Conservation (phyloP, 345 rosid genomes). For the Linum trigynum region DNA sequence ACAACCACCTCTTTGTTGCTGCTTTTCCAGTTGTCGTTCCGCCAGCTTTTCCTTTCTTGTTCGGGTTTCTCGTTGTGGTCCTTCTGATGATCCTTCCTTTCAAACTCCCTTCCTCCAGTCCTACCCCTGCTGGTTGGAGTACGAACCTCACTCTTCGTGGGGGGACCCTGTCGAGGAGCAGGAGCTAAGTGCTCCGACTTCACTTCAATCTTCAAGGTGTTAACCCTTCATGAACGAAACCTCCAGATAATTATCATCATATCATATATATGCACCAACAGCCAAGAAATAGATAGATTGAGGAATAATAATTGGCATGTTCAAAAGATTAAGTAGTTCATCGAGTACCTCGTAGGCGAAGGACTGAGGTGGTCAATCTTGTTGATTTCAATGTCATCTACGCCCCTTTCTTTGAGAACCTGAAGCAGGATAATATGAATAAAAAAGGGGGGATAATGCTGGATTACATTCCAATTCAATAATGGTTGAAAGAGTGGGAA, state of each 20-base stretch:
- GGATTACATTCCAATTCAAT: neutral
- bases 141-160: constrained; percentile 1
- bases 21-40: constrained; percentile 14
- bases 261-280: no score
- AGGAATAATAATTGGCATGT: neutral
- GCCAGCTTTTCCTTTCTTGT: constrained; percentile 10
- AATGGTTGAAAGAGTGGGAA: neutral
- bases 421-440: constrained; percentile 1
- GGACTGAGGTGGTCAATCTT: constrained; percentile 3
- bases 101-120: constrained; percentile 11
- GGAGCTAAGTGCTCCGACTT: constrained; percentile 5
- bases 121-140: constrained; percentile 4
- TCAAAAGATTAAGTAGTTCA: neutral
- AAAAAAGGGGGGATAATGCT: neutral
- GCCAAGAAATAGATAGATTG: neutral
- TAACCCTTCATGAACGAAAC: constrained; percentile 14
- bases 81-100: constrained; percentile 9
- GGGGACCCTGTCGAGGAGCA: neutral
- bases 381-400: constrained; percentile 16
- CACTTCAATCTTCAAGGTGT: constrained; percentile 13
- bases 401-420: constrained; percentile 24
- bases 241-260: neutral
- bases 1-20: constrained; percentile 6
- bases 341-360: constrained; percentile 9
- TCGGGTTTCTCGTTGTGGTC: constrained; percentile 9